phyloP scores from a whole-genome alignment of 805 yeast genomes.

The Zygosaccharomyces gambellarensis region DNA sequence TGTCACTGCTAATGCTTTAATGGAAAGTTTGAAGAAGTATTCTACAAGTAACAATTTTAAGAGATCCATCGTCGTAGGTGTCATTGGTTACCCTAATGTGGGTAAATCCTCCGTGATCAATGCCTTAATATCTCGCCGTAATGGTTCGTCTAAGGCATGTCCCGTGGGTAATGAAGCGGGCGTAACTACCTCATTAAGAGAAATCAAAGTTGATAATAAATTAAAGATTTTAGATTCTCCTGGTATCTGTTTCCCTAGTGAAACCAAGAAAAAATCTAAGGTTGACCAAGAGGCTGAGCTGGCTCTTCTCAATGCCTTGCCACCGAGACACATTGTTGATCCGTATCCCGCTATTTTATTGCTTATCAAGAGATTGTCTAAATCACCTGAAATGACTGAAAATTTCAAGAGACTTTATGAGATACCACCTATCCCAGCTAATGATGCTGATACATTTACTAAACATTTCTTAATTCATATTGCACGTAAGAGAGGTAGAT shows the following conservation, averaged over 20 bases:
- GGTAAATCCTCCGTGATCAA: conserved; percentile 95
- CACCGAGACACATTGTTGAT: conserved; percentile 79
- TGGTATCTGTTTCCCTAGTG: conserved; percentile 90
- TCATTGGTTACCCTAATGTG: conserved; percentile 95
- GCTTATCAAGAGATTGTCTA: conserved; percentile 69
- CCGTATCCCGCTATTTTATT: conserved; percentile 77
- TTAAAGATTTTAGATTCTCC: conserved; percentile 90
- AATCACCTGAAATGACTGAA: conserved; percentile 71
- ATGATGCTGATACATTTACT: conserved; percentile 68
- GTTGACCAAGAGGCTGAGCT: conserved; percentile 80
- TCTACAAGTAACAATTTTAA: conserved; percentile 80
- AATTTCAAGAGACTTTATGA: conserved; percentile 68
- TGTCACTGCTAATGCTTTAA: conserved; percentile 65
- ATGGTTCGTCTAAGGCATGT: conserved; percentile 65
- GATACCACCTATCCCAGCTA: conserved; percentile 73
- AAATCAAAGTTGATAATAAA: conserved; percentile 86
- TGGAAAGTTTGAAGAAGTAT: conserved; percentile 79
- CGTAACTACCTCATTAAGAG: conserved; percentile 86
- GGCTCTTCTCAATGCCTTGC: conserved; percentile 81
- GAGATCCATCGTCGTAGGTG: conserved; percentile 88
- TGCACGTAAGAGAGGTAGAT: conserved; percentile 87
- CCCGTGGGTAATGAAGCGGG: conserved; percentile 99
- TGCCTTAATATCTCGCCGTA: conserved; percentile 75
- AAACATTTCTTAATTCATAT: conserved; percentile 87
- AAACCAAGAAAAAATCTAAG: conserved; percentile 48